Evolutionary conservation across 2,329 filamentous ascomycete species (phyloP).

Genomic region (Calonectria montana): DNA sequence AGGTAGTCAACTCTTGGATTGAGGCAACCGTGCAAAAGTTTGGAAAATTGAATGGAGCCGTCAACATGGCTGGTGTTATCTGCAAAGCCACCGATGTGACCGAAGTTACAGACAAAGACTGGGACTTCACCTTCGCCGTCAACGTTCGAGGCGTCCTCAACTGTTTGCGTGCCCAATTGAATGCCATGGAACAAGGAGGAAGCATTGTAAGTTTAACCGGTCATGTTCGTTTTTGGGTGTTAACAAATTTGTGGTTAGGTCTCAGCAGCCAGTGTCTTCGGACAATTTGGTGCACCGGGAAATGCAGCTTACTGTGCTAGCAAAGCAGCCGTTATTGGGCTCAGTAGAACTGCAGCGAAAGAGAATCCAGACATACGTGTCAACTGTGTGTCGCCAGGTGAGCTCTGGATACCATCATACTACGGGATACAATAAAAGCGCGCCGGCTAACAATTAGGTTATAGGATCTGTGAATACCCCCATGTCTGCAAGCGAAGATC

Average conservation of each 20-base stretch:
- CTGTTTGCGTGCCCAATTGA: conserved; percentile 61
- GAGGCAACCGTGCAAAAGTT: conserved; percentile 46
- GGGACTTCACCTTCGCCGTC: conserved; percentile 55
- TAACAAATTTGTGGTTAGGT: background rate
- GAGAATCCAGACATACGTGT: conserved; percentile 34
- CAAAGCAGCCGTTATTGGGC: conserved; percentile 12
- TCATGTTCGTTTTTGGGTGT: background rate
- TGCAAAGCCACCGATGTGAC: conserved; percentile 31
- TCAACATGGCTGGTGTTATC: conserved; percentile 51
- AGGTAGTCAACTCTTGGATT: conserved; percentile 41
- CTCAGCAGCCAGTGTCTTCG: conserved; percentile 46
- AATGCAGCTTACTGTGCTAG: conserved; percentile 38
- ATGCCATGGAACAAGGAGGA: conserved; percentile 38
- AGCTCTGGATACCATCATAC: background rate
- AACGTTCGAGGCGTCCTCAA: conserved; percentile 62
- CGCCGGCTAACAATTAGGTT: too few relatives aligned
- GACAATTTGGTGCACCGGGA: conserved; percentile 43
- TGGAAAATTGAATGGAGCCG: conserved; percentile 54
- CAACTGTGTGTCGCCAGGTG: conserved; percentile 32
- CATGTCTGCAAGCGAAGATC: conserved; percentile 29
- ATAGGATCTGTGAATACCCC: conserved; percentile 31
- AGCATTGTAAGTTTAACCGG: conserved; percentile 25
- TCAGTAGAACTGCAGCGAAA: conserved; percentile 45
- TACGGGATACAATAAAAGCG: too few relatives aligned
- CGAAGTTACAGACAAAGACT: conserved; percentile 54